These are phyloP conservation scores for Amphichorda felina DNA, from an alignment of 2,329 filamentous ascomycete genomes.

Conservation along the genomic window DNA sequence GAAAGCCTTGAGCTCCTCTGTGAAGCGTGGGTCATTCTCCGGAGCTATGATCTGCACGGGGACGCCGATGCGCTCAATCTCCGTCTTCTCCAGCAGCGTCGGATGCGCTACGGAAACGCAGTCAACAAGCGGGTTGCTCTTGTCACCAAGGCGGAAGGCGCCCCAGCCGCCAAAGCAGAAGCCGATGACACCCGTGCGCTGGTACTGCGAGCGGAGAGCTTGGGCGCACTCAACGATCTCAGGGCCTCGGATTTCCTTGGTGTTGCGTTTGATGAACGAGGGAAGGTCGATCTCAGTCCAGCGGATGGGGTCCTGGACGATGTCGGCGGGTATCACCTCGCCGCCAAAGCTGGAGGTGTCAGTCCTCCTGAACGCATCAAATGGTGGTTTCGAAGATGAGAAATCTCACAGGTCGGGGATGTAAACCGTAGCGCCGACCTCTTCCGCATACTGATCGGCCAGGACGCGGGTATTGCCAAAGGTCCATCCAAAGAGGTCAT, in stretches of 20 bases:
- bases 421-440: conserved; percentile 32
- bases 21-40: conserved; percentile 28
- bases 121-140: conserved; percentile 24
- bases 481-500: conserved; percentile 30
- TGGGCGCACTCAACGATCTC: not conserved
- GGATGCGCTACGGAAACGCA: conserved; percentile 32
- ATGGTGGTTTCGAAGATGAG: not conserved
- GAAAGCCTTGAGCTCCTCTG: conserved; percentile 18
- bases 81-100: conserved; percentile 25
- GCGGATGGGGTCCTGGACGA: not conserved
- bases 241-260: not conserved
- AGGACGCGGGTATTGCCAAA: conserved; percentile 30
- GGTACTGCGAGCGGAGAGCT: conserved; percentile 4
- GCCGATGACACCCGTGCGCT: conserved; percentile 29
- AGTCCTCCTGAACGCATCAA: no score
- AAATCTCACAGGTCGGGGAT: conserved; percentile 13
- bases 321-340: no score
- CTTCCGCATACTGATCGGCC: conserved; percentile 31
- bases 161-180: conserved; percentile 43
- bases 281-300: not conserved
- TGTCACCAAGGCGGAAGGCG: conserved; percentile 28
- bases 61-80: conserved; percentile 31
- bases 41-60: conserved; percentile 40
- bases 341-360: no score
- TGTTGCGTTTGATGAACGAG: not conserved